Evolutionary conservation across 2,329 filamentous ascomycete species (phyloP), one percentile per base, ranked within the genome.

Genomic region (Fusarium liriodendri): DNA sequence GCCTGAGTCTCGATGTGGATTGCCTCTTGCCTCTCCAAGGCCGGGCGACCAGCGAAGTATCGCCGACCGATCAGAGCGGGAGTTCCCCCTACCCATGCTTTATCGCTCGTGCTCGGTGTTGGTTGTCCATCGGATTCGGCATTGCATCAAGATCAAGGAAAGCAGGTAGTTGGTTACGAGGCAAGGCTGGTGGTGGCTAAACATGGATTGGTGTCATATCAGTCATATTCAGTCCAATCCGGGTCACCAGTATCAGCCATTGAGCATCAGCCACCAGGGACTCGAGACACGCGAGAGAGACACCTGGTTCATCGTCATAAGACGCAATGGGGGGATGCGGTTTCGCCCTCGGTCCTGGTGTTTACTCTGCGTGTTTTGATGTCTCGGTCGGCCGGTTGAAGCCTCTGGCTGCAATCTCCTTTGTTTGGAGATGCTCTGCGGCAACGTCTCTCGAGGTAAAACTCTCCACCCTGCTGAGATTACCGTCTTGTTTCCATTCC

Each of bases 401-500:
- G 59, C 64, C 62, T 67, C 47, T 69, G 68, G 59, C 71, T 62
- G 27, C 20, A 54, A 50, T 58, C 40, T 64, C 35, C 40, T 27
- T 66, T 14, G 38, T 50, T 33, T 62, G 52, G 47, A 61, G 20
- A 45, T 64, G 60, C 52, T 70, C 42, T 64, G 57, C 62, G 61
- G 35, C 27, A 52, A 55, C 64, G 25, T 62, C 70, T 50, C 58
- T 68, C 57, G 70, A 54, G 50, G 50, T 29, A 54, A 38, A 27
- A 62, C 71, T 67, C 52, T 64, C 66, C 72, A 73, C 69, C 27
- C 37, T 73, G 64, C 20, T 68, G 75, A 78, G 77, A 78, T 78
- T 78, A 77, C 71, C 71, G 76, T 78, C 70, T 78, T 78, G 77
- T 78, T 78, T 77, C 77, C 76, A 78, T 78, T 78, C 77, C 77